These are phyloP conservation scores for Sinapis alba DNA, from an alignment of 441 rosid species.

Conservation along the genomic window DNA sequence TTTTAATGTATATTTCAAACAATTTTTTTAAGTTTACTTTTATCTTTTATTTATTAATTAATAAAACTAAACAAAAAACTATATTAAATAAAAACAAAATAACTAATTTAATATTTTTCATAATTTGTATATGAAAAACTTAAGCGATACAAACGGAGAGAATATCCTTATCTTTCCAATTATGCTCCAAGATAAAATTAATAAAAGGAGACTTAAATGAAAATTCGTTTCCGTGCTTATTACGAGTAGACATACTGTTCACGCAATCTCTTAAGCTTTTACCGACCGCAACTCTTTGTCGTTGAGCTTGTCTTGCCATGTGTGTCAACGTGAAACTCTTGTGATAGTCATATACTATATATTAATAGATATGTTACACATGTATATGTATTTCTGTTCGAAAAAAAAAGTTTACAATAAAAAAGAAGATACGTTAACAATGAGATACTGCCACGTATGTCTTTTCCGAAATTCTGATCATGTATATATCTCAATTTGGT, in stretches of 20 bases:
- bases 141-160: too few species aligned
- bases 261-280: constrained; percentile 31
- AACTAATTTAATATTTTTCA: too few species aligned
- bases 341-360: not conserved
- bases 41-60: too few species aligned
- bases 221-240: not conserved
- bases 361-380: too few species aligned
- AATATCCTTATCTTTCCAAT: not conserved
- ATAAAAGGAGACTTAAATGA: not conserved
- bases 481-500: not conserved
- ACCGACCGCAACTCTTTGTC: constrained; percentile 27
- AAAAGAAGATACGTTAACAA: not conserved
- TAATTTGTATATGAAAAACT: too few species aligned
- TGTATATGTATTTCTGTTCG: too few species aligned
- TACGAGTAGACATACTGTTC: constrained; percentile 17
- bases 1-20: too few species aligned
- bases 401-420: too few species aligned
- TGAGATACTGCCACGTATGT: not conserved
- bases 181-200: not conserved
- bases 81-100: too few species aligned
- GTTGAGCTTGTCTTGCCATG: constrained; percentile 19
- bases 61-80: too few species aligned
- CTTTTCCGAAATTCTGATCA: not conserved
- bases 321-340: constrained; percentile 22
- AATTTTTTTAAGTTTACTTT: too few species aligned